These are phyloP conservation scores for Ramaria sp. DNA, from an alignment of 768 basidiomycete species.

Conservation along the genomic window DNA sequence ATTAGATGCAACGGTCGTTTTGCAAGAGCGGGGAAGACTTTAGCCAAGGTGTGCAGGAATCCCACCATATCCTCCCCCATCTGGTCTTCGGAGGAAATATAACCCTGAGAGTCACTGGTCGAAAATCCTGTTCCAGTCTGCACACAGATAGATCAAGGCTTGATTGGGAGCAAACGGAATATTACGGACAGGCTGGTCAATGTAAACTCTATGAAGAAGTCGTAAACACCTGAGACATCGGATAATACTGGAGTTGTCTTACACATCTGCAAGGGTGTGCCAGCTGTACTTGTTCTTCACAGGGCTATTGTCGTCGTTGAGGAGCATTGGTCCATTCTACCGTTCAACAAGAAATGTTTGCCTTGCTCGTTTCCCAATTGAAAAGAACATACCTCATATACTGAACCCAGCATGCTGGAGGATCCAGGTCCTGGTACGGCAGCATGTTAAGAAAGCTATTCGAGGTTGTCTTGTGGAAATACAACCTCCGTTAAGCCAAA, in stretches of 20 bases:
- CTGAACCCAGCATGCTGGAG: slow-evolving; percentile 12
- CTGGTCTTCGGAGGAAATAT: slow-evolving; percentile 52
- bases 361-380: background rate
- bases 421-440: slow-evolving; percentile 11
- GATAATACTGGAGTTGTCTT: background rate
- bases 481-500: slow-evolving; percentile 16
- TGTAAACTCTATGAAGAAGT: slow-evolving; percentile 38
- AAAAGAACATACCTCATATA: slow-evolving; percentile 6
- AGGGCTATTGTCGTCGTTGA: slow-evolving; percentile 39
- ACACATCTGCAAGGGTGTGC: slow-evolving; percentile 41
- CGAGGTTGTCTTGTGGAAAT: background rate
- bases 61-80: slow-evolving; percentile 53
- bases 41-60: slow-evolving; percentile 59
- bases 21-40: slow-evolving; percentile 60
- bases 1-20: slow-evolving; percentile 56
- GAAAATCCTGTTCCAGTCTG: slow-evolving; percentile 44
- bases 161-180: background rate
- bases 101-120: slow-evolving; percentile 51
- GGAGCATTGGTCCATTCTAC: slow-evolving; percentile 56
- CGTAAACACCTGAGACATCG: background rate
- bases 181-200: slow-evolving; percentile 55
- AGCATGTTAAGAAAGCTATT: background rate
- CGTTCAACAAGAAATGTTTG: background rate
- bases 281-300: slow-evolving; percentile 45
- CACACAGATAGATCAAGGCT: background rate